Evolutionary conservation across 163 green algal species (phyloP).

Genomic region (Chlamydomonas reinhardtii): DNA sequence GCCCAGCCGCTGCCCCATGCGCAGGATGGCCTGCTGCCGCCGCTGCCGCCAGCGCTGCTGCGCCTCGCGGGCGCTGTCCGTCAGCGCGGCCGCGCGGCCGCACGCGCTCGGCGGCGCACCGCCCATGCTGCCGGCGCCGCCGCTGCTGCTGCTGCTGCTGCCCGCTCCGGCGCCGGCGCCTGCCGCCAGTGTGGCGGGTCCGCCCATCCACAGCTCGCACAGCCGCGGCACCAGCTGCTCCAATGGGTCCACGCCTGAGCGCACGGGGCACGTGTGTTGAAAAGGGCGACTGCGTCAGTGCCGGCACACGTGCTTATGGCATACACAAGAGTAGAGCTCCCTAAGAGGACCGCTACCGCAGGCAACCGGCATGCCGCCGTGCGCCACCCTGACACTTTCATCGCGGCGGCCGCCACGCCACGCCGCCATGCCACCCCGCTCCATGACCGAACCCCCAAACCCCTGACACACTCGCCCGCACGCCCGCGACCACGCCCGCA

Average conservation of each 20-base stretch:
- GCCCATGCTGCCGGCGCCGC: not conserved
- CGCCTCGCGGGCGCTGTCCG: slow-evolving; percentile 34
- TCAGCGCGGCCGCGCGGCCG: slow-evolving; percentile 8
- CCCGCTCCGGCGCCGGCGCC: not conserved
- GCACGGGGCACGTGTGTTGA: not conserved
- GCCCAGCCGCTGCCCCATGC: slow-evolving; percentile 48
- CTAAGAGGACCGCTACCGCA: no score
- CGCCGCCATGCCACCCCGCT: no score
- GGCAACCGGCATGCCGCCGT: no score
- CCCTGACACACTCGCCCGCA: no score
- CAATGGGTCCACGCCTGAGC: slow-evolving; percentile 48
- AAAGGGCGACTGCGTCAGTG: no score
- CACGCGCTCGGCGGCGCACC: not conserved
- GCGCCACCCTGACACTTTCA: no score
- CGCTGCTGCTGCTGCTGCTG: no score
- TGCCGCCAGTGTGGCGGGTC: not conserved
- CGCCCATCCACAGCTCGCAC: slow-evolving; percentile 51
- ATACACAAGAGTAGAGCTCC: no score
- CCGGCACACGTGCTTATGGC: no score
- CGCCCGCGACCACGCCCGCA: not conserved
- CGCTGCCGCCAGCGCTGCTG: slow-evolving; percentile 55
- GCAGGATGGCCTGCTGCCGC: slow-evolving; percentile 56
- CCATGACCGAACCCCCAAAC: no score
- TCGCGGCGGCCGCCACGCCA: no score
- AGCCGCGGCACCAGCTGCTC: slow-evolving; percentile 56